Percentiles rank a stretch among this genome's conserved stretches.
phyloP scores from a whole-genome alignment of 1,284 basidiomycete species.

The Ceratobasidium sp. region DNA sequence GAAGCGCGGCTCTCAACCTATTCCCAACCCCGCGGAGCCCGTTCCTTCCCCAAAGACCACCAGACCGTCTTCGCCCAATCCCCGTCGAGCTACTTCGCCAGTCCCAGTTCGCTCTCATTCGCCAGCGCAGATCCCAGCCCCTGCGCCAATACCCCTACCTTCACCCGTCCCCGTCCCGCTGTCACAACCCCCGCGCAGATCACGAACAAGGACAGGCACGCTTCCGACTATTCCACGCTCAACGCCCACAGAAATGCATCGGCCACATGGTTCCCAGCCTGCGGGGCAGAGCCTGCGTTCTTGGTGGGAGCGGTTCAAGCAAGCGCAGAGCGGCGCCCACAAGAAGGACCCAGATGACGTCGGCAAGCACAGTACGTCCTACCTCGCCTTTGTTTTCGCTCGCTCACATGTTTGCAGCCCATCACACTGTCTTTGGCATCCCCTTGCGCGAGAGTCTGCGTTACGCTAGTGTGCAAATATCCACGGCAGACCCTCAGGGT shows the following conservation, averaged over 20 bases:
- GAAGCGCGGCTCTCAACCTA: conserved; percentile 31
- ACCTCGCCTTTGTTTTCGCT: conserved; percentile 25
- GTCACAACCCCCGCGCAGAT: conserved; percentile 9
- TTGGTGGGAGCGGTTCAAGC: conserved; percentile 85
- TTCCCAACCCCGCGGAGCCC: neutral
- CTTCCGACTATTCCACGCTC: neutral
- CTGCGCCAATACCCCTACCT: conserved; percentile 36
- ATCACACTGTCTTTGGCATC: conserved; percentile 78
- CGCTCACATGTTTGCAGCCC: conserved; percentile 22
- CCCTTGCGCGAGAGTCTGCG: conserved; percentile 84
- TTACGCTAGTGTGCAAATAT: conserved; percentile 93
- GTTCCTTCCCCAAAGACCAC: neutral
- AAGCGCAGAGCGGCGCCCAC: conserved; percentile 60
- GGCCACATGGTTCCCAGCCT: conserved; percentile 53
- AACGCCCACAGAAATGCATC: conserved; percentile 31
- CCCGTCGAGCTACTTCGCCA: conserved; percentile 2
- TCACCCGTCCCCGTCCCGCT: conserved; percentile 6
- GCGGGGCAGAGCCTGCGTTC: conserved; percentile 75
- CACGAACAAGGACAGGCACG: neutral
- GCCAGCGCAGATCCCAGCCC: conserved; percentile 25
- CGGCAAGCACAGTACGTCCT: conserved; percentile 55
- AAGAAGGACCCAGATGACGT: conserved; percentile 61
- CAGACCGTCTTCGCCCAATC: neutral
- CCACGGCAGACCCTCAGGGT: conserved; percentile 85
- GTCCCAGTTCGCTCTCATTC: neutral